Evolutionary conservation across 345 rosid species (phyloP), one percentile per base, ranked within the genome.

Genomic region (Crucihimalaya himalaica): DNA sequence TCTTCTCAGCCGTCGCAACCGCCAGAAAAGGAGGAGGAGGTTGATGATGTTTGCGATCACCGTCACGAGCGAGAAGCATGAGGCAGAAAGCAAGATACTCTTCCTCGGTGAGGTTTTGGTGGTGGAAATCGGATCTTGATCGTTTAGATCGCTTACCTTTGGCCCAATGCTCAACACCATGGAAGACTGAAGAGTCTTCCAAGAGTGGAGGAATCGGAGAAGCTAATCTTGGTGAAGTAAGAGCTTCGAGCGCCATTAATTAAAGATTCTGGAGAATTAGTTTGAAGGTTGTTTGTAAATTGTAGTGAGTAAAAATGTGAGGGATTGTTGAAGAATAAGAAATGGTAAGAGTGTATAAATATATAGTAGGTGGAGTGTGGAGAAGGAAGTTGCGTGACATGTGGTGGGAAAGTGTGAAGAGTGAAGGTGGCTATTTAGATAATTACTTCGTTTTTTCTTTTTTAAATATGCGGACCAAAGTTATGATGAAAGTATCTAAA

Each of bases 111-210:
- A 78, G 76, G 28, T 75, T 68, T 0, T 68, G 68, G 0, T 60
- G 63, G 8, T 80, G 74, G n/a, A 75, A 48, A 12, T 85, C 86
- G 47, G 75, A 52, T 18, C 87, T 83, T 0, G 84, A 69, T 34
- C 85, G 37, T 31, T 86, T 86, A 0, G 89, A 82, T 23, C 89
- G 81, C 15, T 85, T 85, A 14, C 89, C 65, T 32, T 85, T 85
- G 42, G 77, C 35, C 84, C 83, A 78, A 3, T 79, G 81, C 9
- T 83, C 88, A 19, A 48, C 37, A 15, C 74, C 79, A 39, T 76
- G 77, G 64, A 80, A 77, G n/a, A 28, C 46, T 7, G 76, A 58
- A 67, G 82, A 72, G 23, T 65, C 68, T 27, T 70, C 21, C 8
- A 65, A 69, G 12, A 54, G 23, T 34, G 69, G 37, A 31, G 62